Conservation (phyloP, 2,329 filamentous ascomycete species). For the Ascochyta clinopodiicola region DNA sequence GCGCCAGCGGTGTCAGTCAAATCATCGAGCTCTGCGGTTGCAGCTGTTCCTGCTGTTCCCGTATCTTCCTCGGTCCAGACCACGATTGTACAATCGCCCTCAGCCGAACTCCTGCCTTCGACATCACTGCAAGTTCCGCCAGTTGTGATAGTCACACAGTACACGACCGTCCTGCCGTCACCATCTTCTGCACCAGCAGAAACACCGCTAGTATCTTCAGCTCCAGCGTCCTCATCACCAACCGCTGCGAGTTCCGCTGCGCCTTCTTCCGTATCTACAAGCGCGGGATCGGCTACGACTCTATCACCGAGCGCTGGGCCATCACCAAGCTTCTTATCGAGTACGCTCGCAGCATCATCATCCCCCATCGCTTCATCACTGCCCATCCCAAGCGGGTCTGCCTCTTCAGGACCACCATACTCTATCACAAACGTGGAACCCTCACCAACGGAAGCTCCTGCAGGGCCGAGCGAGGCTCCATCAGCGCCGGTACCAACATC, state of each 20-base stretch:
- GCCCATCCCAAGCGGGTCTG: background rate
- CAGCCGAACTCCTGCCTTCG: conserved; percentile 13
- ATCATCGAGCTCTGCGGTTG: conserved; percentile 7
- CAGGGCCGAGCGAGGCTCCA: conserved; percentile 3
- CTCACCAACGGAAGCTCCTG: conserved; percentile 10
- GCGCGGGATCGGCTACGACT: background rate
- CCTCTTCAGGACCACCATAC: conserved; percentile 2
- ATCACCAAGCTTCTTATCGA: background rate
- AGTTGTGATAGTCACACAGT: conserved; percentile 41
- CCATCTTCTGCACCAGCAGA: conserved; percentile 8
- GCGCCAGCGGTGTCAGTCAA: background rate
- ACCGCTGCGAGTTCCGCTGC: background rate
- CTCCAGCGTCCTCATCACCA: conserved; percentile 1
- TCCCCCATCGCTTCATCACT: background rate
- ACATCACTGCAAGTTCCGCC: conserved; percentile 30
- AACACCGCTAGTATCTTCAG: background rate
- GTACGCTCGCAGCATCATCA: background rate
- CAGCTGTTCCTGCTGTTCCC: background rate
- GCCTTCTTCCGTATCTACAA: conserved; percentile 1
- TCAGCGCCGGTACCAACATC: conserved; percentile 15
- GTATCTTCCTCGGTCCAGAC: conserved; percentile 1
- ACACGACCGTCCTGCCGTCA: conserved; percentile 30
- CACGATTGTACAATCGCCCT: conserved; percentile 1
- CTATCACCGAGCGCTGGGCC: background rate
- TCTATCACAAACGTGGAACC: conserved; percentile 10